Evolutionary conservation across 495 filamentous ascomycete species (phyloP), one percentile per base, ranked within the genome.

Genomic region (Amniculicola lignicola): DNA sequence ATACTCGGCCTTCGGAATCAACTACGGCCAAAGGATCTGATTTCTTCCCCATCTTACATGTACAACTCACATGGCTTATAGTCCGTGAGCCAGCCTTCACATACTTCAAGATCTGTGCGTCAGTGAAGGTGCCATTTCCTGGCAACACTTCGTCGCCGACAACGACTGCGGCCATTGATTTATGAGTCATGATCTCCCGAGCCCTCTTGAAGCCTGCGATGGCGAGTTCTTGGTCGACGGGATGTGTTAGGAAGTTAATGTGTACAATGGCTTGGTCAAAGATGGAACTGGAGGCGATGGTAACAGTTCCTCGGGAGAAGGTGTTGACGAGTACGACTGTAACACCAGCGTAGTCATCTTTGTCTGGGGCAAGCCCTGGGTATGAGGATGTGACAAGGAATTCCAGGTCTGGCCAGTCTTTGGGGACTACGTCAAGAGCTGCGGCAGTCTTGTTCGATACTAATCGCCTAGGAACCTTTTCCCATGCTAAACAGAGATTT

Each of bases 21-120:
- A 83, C 63, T 1, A 83, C 81, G 9, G 81, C 79, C 69, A 73
- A 77, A 0, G 22, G 49, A 39, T 84, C 77, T 9, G 57, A 55
- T 0, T n/a, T 9, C 14, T 45, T 51, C 0, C 81, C 79, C 79
- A 82, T 82, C 46, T 73, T 74, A 62, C 77, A 78, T 6, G 79
- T 82, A 47, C 23, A 73, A 14, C 66, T 52, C 1, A 73, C 77
- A 65, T 85, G 83, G 55, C 60, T 78, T 14, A 81, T 63, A 2
- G 77, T 73, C 25, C 51, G 58, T 12, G 74, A 47, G 51, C 40
- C 74, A 22, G 64, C 25, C 45, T 67, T 54, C 33, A 82, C 73
- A 38, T 47, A 72, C 3, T 67, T 61, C 9, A 79, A 37, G 22
- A 86, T 82, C 35, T 84, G 64, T 2, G 51, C 70, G 60, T 86